Conservation (phyloP, 1,139 yeast genomes). For the Hyphopichia fennica region DNA sequence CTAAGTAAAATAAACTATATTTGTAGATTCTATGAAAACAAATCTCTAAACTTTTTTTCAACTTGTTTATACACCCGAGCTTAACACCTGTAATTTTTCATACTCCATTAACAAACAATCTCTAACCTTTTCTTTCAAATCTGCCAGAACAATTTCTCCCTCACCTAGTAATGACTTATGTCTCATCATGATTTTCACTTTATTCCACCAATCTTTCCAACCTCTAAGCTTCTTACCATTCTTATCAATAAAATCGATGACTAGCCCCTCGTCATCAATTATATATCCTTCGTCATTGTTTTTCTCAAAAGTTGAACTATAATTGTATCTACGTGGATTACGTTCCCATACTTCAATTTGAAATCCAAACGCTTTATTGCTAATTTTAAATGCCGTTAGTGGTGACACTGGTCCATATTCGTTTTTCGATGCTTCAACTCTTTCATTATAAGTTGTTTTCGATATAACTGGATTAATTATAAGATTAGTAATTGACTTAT, state of each 20-base stretch:
- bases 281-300: background rate
- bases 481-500: background rate
- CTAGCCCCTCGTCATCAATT: conserved; percentile 1
- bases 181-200: background rate
- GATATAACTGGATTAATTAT: background rate
- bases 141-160: background rate
- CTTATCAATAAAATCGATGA: background rate
- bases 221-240: background rate
- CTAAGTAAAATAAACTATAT: too few relatives aligned
- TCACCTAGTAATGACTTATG: background rate
- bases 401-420: too few relatives aligned
- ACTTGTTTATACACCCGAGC: too few relatives aligned
- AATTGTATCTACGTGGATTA: background rate
- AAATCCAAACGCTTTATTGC: background rate
- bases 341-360: background rate
- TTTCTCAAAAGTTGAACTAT: background rate
- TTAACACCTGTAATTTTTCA: background rate
- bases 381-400: background rate
- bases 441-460: too few relatives aligned
- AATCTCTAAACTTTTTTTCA: too few relatives aligned
- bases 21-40: too few relatives aligned
- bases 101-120: background rate
- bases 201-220: background rate
- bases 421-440: too few relatives aligned
- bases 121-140: background rate